Percentiles rank a stretch among this genome's conserved stretches.
Evolutionary conservation across 1,139 yeast species (phyloP).

Genomic region (Blastobotrys proliferans): DNA sequence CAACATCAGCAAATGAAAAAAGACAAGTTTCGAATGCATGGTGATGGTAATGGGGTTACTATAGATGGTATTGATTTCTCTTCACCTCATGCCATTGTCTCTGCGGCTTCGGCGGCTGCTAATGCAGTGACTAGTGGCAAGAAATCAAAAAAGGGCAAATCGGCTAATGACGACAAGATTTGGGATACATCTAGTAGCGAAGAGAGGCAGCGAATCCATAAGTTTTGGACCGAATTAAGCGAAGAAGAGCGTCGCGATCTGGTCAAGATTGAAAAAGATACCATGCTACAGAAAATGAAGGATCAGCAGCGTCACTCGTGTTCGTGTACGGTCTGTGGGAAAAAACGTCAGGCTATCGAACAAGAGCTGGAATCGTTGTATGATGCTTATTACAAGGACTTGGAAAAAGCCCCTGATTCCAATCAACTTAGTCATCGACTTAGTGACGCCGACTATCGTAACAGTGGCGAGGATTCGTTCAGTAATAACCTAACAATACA

Average conservation of each 20-base stretch:
- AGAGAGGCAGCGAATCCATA: constrained; percentile 54
- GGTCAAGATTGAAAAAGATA: constrained; percentile 64
- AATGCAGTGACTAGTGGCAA: constrained; percentile 18
- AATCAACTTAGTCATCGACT: constrained; percentile 7
- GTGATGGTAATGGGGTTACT: constrained; percentile 29
- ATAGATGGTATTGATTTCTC: constrained; percentile 39
- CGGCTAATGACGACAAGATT: constrained; percentile 38
- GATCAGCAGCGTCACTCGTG: constrained; percentile 56
- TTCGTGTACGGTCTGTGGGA: constrained; percentile 76
- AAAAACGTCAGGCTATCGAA: constrained; percentile 68
- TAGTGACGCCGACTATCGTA: not conserved
- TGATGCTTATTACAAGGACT: constrained; percentile 45
- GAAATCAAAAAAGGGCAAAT: constrained; percentile 12
- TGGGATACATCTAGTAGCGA: constrained; percentile 61
- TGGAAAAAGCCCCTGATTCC: constrained; percentile 24
- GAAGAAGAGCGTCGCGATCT: constrained; percentile 59
- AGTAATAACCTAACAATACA: constrained; percentile 36
- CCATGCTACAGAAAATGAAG: constrained; percentile 61
- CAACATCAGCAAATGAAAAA: not conserved
- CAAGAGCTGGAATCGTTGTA: constrained; percentile 77
- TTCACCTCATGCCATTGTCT: constrained; percentile 43
- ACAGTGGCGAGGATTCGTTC: constrained; percentile 25
- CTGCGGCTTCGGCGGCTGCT: constrained; percentile 27
- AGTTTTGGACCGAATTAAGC: constrained; percentile 68
- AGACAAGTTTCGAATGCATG: constrained; percentile 21